Conservation (phyloP, 345 rosid genomes). For the Pistacia atlantica region DNA sequence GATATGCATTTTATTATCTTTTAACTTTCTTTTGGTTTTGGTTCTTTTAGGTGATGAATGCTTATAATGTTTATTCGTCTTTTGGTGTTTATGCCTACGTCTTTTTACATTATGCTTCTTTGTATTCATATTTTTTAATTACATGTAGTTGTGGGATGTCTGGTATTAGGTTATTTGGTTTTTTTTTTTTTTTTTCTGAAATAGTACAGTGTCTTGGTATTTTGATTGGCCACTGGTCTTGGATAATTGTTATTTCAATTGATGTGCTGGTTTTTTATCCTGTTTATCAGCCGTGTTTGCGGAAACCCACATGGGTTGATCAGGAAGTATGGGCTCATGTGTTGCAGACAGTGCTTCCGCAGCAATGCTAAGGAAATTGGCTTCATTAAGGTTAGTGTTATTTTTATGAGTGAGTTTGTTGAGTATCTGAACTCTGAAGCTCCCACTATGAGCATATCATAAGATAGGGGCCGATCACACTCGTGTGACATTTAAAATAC, state of each 20-base stretch:
- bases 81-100: neutral
- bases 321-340: constrained; percentile 40
- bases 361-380: constrained; percentile 45
- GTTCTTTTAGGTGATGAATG: neutral
- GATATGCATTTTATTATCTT: too few species aligned
- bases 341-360: constrained; percentile 48
- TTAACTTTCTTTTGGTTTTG: too few species aligned
- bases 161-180: too few species aligned
- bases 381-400: constrained; percentile 32
- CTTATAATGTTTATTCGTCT: neutral
- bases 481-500: neutral
- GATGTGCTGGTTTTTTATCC: neutral
- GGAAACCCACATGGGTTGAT: constrained; percentile 41
- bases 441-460: neutral
- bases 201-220: too few species aligned
- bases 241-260: neutral
- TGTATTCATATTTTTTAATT: too few species aligned
- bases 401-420: neutral
- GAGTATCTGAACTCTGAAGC: neutral
- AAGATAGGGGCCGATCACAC: too few species aligned
- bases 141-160: too few species aligned
- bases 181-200: neutral
- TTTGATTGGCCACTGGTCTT: neutral
- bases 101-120: too few species aligned
- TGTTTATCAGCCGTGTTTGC: constrained; percentile 38